Conservation (phyloP, 78 protist species). For the Capsaspora owczarzaki region DNA sequence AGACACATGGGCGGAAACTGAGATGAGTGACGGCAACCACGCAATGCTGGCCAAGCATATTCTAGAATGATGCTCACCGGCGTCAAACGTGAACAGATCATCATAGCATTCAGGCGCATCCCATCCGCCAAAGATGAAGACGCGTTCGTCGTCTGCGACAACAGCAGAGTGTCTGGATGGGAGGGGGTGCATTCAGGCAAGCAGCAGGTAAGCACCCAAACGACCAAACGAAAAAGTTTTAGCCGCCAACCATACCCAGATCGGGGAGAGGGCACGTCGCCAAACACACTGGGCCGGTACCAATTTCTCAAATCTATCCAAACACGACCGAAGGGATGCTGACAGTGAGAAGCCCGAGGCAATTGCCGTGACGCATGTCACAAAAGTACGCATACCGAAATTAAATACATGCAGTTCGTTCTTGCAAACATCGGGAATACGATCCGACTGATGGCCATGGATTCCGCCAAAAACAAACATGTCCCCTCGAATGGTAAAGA, state of each 20-base stretch:
- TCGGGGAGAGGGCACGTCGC: not conserved
- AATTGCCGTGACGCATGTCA: no score
- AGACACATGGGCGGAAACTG: no score
- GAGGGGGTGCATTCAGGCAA: not conserved
- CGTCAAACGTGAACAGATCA: not conserved
- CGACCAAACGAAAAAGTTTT: not conserved
- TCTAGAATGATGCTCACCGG: not conserved
- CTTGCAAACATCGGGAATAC: not conserved
- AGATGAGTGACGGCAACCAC: not conserved
- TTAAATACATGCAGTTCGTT: not conserved
- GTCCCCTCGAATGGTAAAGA: not conserved
- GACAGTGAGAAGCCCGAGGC: not conserved
- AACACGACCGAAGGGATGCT: not conserved
- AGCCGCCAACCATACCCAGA: not conserved
- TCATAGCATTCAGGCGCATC: not conserved
- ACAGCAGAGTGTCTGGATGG: not conserved
- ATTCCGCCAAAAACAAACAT: not conserved
- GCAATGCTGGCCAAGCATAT: not conserved
- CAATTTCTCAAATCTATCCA: not conserved
- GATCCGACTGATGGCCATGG: not conserved
- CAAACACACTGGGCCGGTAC: not conserved
- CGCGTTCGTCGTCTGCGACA: not conserved
- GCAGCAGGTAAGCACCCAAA: not conserved
- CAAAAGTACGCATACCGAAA: not conserved
- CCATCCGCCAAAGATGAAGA: constrained; percentile 1